Evolutionary conservation across 352 stramenopile species (phyloP), one percentile per base, ranked within the genome.

Genomic region (Pythium diclinum): DNA sequence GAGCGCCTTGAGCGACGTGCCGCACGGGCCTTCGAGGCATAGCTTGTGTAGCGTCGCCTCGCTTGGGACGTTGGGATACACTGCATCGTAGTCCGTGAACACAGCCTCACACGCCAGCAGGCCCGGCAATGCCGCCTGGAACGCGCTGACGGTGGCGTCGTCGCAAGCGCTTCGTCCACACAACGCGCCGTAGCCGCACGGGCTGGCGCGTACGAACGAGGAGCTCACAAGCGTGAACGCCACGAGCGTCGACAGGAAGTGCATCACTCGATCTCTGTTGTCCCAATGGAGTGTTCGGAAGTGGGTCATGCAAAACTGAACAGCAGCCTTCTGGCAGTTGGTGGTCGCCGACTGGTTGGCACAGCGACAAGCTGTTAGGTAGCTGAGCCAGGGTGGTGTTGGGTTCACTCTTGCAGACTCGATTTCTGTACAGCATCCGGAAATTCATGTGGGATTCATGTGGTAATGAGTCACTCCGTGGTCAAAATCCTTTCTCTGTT

Each of bases 131-230:
- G 30, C 58, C 6, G 44, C 47, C 8, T 64, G 33, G 47, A 51
- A 64, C 30, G 58, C 44, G 19, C 30, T 33, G 44, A 64, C 54
- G 3, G 47, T 64, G 17, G 49, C 13, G 25, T 3, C 21, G 23
- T 64, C 58, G 17, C 58, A 57, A 5, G 58, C 32, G n/a, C 16
- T 23, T 11, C 46, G 47, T 2, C 58, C 58, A 40, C 58, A 64
- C 4, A 64, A 19, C 8, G 58, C 58, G 6, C 58, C 58, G 47
- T 57, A 64, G 30, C 58, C 58, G 30, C 58, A 64, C 11, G 58
- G 47, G 8, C 58, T 47, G 16, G 58, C 58, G 10, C 17, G 7
- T 21, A 51, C 44, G n/a, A 30, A n/a, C n/a, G 44, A 51, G 6
- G n/a, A 19, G 1, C 40, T 23, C 19, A 8, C 44, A 13, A 42